These are phyloP conservation scores for Nidula microcarpa DNA, from an alignment of 768 basidiomycete genomes.

Conservation along the genomic window DNA sequence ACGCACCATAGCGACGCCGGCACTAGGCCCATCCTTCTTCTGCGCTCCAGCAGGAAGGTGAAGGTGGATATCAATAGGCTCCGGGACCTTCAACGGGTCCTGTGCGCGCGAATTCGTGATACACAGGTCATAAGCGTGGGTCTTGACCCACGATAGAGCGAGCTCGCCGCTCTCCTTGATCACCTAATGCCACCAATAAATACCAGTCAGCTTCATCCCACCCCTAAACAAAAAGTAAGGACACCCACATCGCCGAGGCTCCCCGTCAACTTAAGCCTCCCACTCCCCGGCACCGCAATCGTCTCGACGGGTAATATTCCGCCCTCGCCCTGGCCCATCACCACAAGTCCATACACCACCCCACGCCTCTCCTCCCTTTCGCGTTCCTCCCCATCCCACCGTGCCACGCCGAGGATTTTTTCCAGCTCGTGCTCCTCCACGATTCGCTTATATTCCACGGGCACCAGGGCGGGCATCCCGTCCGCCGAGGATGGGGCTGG, in stretches of 20 bases:
- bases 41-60: conserved; percentile 89
- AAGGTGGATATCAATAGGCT: conserved; percentile 78
- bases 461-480: conserved; percentile 11
- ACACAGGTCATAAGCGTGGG: conserved; percentile 74
- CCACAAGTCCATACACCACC: conserved; percentile 82
- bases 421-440: conserved; percentile 77
- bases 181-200: conserved; percentile 36
- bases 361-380: conserved; percentile 74
- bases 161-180: conserved; percentile 92
- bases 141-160: conserved; percentile 91
- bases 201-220: not conserved
- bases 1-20: conserved; percentile 82
- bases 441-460: conserved; percentile 47
- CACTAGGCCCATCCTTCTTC: conserved; percentile 92
- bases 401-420: conserved; percentile 74
- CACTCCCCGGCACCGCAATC: conserved; percentile 70
- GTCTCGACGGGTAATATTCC: conserved; percentile 86
- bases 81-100: conserved; percentile 72
- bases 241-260: conserved; percentile 69
- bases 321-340: conserved; percentile 86
- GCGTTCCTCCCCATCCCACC: conserved; percentile 77
- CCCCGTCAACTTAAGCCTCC: conserved; percentile 75
- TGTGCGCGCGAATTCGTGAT: conserved; percentile 67
- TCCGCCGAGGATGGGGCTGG: not conserved
- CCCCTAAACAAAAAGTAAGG: not conserved